phyloP scores from a whole-genome alignment of 1,284 basidiomycete species.

The Bjerkandera adusta region DNA sequence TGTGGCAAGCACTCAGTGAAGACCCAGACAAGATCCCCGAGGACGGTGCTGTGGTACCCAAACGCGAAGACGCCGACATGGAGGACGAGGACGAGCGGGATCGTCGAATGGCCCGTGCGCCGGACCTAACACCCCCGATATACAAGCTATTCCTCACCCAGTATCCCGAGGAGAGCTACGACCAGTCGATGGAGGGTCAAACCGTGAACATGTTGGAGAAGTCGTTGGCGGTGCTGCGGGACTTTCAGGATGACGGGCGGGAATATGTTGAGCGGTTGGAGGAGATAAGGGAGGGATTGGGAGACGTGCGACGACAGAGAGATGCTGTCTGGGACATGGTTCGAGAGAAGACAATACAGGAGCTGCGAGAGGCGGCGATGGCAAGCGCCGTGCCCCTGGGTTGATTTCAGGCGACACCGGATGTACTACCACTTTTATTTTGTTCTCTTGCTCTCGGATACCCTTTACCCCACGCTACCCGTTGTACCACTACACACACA shows the following conservation, averaged over 20 bases:
- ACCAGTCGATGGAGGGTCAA: slow-evolving; percentile 63
- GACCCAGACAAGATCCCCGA: slow-evolving; percentile 40
- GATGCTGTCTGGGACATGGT: slow-evolving; percentile 72
- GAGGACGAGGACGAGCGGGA: slow-evolving; percentile 48
- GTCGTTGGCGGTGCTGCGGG: slow-evolving; percentile 63
- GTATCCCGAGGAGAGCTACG: slow-evolving; percentile 44
- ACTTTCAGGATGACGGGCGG: slow-evolving; percentile 77
- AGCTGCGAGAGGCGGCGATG: slow-evolving; percentile 63
- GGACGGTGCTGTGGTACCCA: slow-evolving; percentile 50
- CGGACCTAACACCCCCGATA: slow-evolving; percentile 59
- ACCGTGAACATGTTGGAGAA: slow-evolving; percentile 64
- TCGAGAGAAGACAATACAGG: slow-evolving; percentile 67
- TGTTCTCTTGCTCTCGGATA: too few species aligned
- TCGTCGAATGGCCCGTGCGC: slow-evolving; percentile 52
- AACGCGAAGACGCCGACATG: slow-evolving; percentile 62
- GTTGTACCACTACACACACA: too few species aligned
- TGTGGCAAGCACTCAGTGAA: slow-evolving; percentile 78
- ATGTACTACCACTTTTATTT: too few species aligned
- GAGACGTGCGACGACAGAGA: slow-evolving; percentile 66
- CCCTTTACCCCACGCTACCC: too few species aligned
- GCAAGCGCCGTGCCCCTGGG: too few species aligned
- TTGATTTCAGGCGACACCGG: too few species aligned
- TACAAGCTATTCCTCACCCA: slow-evolving; percentile 66
- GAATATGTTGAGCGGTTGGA: slow-evolving; percentile 79
- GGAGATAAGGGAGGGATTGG: slow-evolving; percentile 75